phyloP scores from a whole-genome alignment of 2,329 filamentous ascomycete genomes.

The Fusarium zealandicum region DNA sequence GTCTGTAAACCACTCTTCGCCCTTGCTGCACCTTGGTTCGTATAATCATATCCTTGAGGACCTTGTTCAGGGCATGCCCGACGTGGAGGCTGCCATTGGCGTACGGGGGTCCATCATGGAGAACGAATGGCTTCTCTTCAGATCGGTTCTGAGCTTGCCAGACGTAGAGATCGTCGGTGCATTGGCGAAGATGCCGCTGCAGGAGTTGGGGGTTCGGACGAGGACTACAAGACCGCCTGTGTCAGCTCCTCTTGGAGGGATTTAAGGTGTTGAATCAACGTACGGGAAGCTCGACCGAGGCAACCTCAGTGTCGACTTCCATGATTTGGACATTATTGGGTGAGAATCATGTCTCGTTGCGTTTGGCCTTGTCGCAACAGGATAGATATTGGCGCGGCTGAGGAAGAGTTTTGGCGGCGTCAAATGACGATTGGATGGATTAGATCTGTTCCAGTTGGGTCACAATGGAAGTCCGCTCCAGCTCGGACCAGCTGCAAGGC shows the following conservation, averaged over 20 bases:
- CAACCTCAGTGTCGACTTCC: constrained; percentile 77
- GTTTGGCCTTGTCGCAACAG: constrained; percentile 3
- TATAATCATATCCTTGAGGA: constrained; percentile 92
- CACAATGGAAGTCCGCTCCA: background rate
- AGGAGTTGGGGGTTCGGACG: constrained; percentile 59
- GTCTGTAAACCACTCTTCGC: constrained; percentile 76
- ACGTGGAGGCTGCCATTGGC: constrained; percentile 92
- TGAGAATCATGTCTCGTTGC: constrained; percentile 40
- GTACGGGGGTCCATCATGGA: constrained; percentile 97
- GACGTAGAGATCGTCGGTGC: constrained; percentile 85
- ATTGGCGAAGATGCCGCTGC: constrained; percentile 72
- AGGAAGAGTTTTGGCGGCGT: constrained; percentile 36
- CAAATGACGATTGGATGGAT: constrained; percentile 15
- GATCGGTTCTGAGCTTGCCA: constrained; percentile 76
- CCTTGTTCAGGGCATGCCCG: constrained; percentile 95
- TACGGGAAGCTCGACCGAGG: constrained; percentile 78
- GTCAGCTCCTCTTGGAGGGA: constrained; percentile 25
- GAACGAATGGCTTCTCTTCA: constrained; percentile 69
- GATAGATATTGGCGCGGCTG: constrained; percentile 21
- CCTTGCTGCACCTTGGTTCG: constrained; percentile 80
- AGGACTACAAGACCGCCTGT: constrained; percentile 49
- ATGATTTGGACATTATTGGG: constrained; percentile 62
- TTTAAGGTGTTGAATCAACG: constrained; percentile 35
- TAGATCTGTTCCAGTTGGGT: constrained; percentile 3
- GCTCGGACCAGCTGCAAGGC: constrained; percentile 38